Conservation (phyloP, 2,329 filamentous ascomycete species). For the Epichloe brachyelytri region DNA sequence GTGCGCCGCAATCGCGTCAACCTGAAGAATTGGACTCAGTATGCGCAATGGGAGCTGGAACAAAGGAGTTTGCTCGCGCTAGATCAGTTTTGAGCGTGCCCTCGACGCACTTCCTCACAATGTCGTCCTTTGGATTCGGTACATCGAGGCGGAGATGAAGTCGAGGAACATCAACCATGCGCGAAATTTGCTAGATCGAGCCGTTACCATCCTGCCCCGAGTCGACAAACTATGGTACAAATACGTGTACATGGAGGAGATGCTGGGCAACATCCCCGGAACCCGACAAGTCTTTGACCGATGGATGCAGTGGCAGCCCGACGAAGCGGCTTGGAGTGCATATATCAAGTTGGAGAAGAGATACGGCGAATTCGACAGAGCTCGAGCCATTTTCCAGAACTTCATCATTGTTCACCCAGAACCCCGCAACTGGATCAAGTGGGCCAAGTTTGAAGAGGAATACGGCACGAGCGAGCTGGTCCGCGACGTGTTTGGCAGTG, state of each 20-base stretch:
- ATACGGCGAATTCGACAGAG: slow-evolving; percentile 82
- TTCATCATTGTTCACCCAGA: slow-evolving; percentile 92
- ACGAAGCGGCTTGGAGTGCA: slow-evolving; percentile 87
- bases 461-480: slow-evolving; percentile 85
- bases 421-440: slow-evolving; percentile 96
- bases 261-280: slow-evolving; percentile 83
- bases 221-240: slow-evolving; percentile 99
- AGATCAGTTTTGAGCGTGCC: slow-evolving; percentile 83
- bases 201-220: slow-evolving; percentile 81
- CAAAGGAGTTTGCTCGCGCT: slow-evolving; percentile 89
- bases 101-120: slow-evolving; percentile 84
- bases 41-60: slow-evolving; percentile 93
- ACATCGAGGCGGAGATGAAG: slow-evolving; percentile 96
- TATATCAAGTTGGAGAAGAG: slow-evolving; percentile 97
- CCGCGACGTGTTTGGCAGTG: slow-evolving; percentile 77
- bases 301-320: slow-evolving; percentile 97
- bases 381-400: slow-evolving; percentile 76
- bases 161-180: slow-evolving; percentile 89
- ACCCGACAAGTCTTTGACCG: slow-evolving; percentile 90
- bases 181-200: slow-evolving; percentile 82
- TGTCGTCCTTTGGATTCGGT: slow-evolving; percentile 78
- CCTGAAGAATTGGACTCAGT: slow-evolving; percentile 98
- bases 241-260: slow-evolving; percentile 98
- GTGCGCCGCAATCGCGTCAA: slow-evolving; percentile 87
- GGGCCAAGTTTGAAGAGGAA: slow-evolving; percentile 95